These are phyloP conservation scores for Trichoderma pleuroti DNA, from an alignment of 2,329 filamentous ascomycete species.

Conservation along the genomic window DNA sequence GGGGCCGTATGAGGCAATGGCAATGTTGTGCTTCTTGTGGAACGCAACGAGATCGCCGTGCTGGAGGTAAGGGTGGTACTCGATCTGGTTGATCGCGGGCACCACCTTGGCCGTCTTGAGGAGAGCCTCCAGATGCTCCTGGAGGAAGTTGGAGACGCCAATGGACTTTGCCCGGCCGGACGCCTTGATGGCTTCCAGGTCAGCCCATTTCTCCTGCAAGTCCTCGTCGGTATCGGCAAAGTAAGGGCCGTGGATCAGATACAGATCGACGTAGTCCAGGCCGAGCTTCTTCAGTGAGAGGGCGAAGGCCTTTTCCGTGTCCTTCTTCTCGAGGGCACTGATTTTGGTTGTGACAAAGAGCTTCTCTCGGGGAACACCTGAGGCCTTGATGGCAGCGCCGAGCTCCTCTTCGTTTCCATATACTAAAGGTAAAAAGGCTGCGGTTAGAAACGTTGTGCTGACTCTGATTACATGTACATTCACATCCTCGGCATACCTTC, in stretches of 20 bases:
- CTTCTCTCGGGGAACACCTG: slow-evolving; percentile 60
- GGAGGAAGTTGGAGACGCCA: slow-evolving; percentile 72
- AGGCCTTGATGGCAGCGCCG: slow-evolving; percentile 65
- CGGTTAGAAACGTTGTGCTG: neutral
- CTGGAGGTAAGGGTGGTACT: slow-evolving; percentile 73
- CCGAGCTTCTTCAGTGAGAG: slow-evolving; percentile 62
- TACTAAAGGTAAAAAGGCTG: slow-evolving; percentile 35
- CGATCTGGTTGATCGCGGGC: slow-evolving; percentile 76
- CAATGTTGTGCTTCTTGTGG: slow-evolving; percentile 55
- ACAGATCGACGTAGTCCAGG: slow-evolving; percentile 69
- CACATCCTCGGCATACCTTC: slow-evolving; percentile 48
- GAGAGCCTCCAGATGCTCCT: slow-evolving; percentile 52
- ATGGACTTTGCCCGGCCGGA: slow-evolving; percentile 66
- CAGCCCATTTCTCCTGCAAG: slow-evolving; percentile 58
- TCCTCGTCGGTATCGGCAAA: slow-evolving; percentile 47
- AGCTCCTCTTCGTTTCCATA: slow-evolving; percentile 68
- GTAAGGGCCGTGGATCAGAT: slow-evolving; percentile 59
- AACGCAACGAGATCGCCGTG: slow-evolving; percentile 58
- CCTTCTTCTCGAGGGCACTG: slow-evolving; percentile 37
- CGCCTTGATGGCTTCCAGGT: slow-evolving; percentile 62
- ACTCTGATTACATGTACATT: neutral
- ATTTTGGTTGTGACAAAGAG: slow-evolving; percentile 67
- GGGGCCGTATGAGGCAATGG: slow-evolving; percentile 53
- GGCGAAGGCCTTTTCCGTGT: slow-evolving; percentile 50
- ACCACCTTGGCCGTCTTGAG: slow-evolving; percentile 56